Evolutionary conservation across 441 rosid genomes (phyloP).

Genomic region (Erodium chrysanthum): DNA sequence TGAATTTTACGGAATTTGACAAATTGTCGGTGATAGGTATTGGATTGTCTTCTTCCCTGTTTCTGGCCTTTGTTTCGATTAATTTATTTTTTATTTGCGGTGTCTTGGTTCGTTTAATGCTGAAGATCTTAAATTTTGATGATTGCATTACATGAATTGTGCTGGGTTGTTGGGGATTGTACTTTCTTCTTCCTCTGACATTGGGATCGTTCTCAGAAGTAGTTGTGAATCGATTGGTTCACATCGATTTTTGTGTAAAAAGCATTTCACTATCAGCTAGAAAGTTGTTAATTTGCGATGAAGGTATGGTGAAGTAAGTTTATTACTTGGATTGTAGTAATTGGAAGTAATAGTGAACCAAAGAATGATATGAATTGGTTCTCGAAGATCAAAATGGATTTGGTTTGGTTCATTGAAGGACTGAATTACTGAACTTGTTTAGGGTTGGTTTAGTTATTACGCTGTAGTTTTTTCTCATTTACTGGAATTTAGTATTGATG

Average conservation of each 20-base stretch:
- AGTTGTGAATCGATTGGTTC: not conserved
- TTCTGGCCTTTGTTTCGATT: not conserved
- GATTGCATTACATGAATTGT: not conserved
- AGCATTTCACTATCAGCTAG: not conserved
- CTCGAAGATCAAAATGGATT: not conserved
- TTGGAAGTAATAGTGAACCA: not conserved
- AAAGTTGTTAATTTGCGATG: not conserved
- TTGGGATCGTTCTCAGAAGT: not conserved
- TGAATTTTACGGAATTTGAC: not conserved
- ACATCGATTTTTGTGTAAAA: not conserved
- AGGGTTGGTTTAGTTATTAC: not conserved
- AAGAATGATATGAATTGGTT: not conserved
- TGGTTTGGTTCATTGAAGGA: not conserved
- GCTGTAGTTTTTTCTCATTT: not conserved
- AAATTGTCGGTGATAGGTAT: not conserved
- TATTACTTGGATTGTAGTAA: not conserved
- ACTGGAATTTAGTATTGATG: not conserved
- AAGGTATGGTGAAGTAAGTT: not conserved
- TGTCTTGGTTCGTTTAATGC: not conserved
- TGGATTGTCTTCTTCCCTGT: not conserved
- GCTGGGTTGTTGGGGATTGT: not conserved
- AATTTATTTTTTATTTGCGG: not conserved
- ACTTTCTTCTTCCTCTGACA: too few relatives aligned
- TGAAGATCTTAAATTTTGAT: not conserved
- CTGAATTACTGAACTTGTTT: not conserved